Evolutionary conservation across 2,329 filamentous ascomycete species (phyloP), one percentile per base, ranked within the genome.

Genomic region (Zymoseptoria brevis): DNA sequence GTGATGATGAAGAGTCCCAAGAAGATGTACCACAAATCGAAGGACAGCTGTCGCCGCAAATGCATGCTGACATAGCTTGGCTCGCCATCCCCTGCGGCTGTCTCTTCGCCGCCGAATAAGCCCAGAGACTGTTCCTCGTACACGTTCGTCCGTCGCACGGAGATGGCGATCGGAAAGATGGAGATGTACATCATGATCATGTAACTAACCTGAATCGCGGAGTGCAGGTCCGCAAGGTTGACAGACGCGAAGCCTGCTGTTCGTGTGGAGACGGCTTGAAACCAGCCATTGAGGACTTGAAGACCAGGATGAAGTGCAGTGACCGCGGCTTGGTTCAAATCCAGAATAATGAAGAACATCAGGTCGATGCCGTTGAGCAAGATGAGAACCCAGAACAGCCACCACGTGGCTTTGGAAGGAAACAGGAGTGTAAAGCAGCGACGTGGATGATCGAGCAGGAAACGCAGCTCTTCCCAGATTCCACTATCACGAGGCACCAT

Each of bases 141-240:
- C 2, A 96, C 93, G 72, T 97, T 97, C 60, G 93, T 96, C 64
- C 89, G 82, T 56, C 93, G 90, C 68, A 97, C 88, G 6, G 89
- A 94, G 68, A 97, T 97, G 71, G 94, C 93, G 67, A 97, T 96
- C 4, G 93, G 93, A 67, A 96, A 96, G 60, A 96, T 89, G 59
- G 92, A 96, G 62, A 97, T 96, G 75, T 97, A 97, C 94, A 97
- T 97, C 94, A 97, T 97, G 74, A 97, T 87, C 75, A 97, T 79
- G 76, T 96, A 97, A 22, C 91, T 90, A 13, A 95, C 90, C 69
- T 96, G 92, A 59, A 96, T 90, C 2, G 89, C 94, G 1, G 94
- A 92, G 66, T 97, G 92, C 1, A 99, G 79, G 0, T 82, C 76
- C 1, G 88, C 79, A 48, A 97, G 77, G 71, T 87, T 90, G 66